Evolutionary conservation across 306 rosid genomes (phyloP).

Genomic region (Glycine soja): DNA sequence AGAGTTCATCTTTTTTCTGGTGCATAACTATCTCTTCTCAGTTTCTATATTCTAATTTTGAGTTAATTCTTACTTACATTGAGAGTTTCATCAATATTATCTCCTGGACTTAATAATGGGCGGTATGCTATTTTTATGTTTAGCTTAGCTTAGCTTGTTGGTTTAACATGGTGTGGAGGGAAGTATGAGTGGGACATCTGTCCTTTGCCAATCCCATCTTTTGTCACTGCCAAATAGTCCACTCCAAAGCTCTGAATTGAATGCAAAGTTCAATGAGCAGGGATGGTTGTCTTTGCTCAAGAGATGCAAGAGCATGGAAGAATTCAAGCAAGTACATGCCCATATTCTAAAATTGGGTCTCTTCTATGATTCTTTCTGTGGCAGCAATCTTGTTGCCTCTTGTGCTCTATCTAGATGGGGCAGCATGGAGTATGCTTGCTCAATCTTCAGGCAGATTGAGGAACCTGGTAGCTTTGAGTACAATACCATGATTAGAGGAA

Average conservation of each 20-base stretch:
- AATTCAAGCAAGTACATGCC: conserved; percentile 76
- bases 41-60: conserved; percentile 20
- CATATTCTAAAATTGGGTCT: conserved; percentile 70
- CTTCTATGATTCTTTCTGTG: conserved; percentile 66
- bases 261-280: conserved; percentile 61
- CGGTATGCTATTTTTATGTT: neutral
- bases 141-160: conserved; percentile 34
- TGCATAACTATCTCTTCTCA: conserved; percentile 44
- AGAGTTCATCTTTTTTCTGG: conserved; percentile 36
- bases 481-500: conserved; percentile 78
- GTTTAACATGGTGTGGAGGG: conserved; percentile 61
- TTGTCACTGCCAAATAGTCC: conserved; percentile 56
- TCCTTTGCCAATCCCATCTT: conserved; percentile 68
- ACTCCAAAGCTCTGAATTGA: conserved; percentile 56
- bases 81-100: conserved; percentile 31
- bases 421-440: conserved; percentile 90
- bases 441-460: conserved; percentile 69
- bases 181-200: conserved; percentile 78
- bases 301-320: conserved; percentile 73
- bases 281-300: conserved; percentile 65
- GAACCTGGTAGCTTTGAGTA: conserved; percentile 75
- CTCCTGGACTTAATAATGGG: conserved; percentile 26
- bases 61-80: conserved; percentile 36
- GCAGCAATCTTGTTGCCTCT: conserved; percentile 74
- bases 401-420: conserved; percentile 85